Evolutionary conservation across 805 yeast species (phyloP).

Genomic region (Ogataea siamensis): DNA sequence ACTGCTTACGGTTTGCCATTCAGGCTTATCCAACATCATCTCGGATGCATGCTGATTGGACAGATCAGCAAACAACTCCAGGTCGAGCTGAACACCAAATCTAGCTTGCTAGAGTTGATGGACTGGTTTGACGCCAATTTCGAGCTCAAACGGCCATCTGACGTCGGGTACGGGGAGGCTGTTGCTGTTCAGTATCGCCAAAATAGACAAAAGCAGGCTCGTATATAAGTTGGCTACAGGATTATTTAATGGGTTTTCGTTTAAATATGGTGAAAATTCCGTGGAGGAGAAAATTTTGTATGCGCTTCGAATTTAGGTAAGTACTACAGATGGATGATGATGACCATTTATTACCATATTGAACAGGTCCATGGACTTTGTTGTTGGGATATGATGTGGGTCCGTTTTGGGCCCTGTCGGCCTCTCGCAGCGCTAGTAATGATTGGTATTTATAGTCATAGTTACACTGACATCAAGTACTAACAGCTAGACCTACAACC

Average conservation of each 20-base stretch:
- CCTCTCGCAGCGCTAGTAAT: constrained; percentile 46
- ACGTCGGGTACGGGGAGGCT: constrained; percentile 62
- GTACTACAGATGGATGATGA: constrained; percentile 28
- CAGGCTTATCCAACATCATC: constrained; percentile 81
- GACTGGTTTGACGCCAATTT: constrained; percentile 83
- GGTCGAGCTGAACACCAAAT: constrained; percentile 62
- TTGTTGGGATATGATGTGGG: constrained; percentile 17
- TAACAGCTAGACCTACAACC: constrained; percentile 3
- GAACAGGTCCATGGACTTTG: constrained; percentile 25
- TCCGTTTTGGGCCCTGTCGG: constrained; percentile 36
- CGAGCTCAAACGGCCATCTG: constrained; percentile 62
- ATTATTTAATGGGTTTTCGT: constrained; percentile 3
- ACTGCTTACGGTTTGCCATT: constrained; percentile 83
- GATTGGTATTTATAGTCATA: constrained; percentile 74
- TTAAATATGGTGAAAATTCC: constrained; percentile 3
- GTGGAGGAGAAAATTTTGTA: constrained; percentile 7
- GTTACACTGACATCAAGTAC: constrained; percentile 66
- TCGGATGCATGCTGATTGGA: constrained; percentile 79
- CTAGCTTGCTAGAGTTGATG: constrained; percentile 58
- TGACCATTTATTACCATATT: constrained; percentile 33
- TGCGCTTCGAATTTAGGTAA: constrained; percentile 5
- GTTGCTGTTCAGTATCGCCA: constrained; percentile 33
- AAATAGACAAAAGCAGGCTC: constrained; percentile 28
- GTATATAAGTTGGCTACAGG: constrained; percentile 16
- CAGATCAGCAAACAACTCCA: constrained; percentile 45